Evolutionary conservation across 1,139 yeast genomes (phyloP).

Genomic region (Saccharomyces hybrid): DNA sequence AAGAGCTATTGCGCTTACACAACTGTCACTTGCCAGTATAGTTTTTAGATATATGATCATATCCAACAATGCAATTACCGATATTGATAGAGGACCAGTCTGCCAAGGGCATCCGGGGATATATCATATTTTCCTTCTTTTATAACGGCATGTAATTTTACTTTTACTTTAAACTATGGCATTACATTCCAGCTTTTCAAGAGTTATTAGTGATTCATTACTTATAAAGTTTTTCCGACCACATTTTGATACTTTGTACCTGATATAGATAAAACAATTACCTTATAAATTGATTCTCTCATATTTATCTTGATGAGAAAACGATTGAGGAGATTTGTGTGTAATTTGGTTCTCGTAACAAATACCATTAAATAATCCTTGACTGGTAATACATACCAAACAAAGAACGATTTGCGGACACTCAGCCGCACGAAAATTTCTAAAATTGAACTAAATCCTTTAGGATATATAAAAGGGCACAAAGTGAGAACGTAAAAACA

Average conservation of each 20-base stretch:
- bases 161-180: background rate
- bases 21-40: background rate
- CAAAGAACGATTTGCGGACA: background rate
- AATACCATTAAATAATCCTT: too few relatives aligned
- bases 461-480: background rate
- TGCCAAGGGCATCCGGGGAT: background rate
- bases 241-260: too few relatives aligned
- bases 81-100: background rate
- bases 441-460: background rate
- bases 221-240: background rate
- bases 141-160: background rate
- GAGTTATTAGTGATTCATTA: background rate
- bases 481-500: too few relatives aligned
- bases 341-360: background rate
- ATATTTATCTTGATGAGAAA: background rate
- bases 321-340: background rate
- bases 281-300: too few relatives aligned
- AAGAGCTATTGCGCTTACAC: conserved; percentile 51
- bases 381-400: background rate
- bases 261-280: too few relatives aligned
- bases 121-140: too few relatives aligned
- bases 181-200: background rate
- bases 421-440: background rate
- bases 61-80: background rate
- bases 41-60: too few relatives aligned